These are phyloP conservation scores for Fusarium sp. DNA, from an alignment of 2,329 filamentous ascomycete genomes.

Conservation along the genomic window DNA sequence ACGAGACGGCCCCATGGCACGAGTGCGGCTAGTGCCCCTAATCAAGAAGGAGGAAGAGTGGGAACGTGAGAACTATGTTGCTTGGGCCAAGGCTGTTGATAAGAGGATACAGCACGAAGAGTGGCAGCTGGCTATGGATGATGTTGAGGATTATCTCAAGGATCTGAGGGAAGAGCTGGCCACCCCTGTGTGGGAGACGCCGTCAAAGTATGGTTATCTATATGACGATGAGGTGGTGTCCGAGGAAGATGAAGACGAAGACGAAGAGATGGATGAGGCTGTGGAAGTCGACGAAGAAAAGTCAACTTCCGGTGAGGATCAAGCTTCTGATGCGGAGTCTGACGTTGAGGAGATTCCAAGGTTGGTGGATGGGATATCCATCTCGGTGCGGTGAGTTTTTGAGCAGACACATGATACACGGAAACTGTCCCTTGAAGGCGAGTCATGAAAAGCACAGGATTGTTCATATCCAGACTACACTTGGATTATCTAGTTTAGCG, in stretches of 20 bases:
- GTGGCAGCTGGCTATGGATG: neutral
- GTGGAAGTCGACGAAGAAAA: neutral
- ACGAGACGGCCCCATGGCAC: neutral
- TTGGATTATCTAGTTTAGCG: neutral
- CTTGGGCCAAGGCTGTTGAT: constrained; percentile 25
- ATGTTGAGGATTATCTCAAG: constrained; percentile 10
- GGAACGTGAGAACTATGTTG: neutral
- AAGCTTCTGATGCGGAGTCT: neutral
- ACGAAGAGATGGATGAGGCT: neutral
- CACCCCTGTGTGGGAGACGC: neutral
- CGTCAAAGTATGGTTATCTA: neutral
- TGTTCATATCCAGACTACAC: neutral
- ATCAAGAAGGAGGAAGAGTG: constrained; percentile 3
- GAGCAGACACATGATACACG: neutral
- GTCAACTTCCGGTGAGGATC: neutral
- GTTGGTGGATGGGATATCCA: neutral
- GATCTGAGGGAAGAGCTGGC: constrained; percentile 20
- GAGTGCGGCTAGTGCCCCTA: neutral
- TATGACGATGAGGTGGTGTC: neutral
- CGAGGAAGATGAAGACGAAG: neutral
- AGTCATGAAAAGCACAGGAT: neutral
- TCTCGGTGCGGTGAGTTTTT: neutral
- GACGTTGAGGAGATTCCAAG: neutral
- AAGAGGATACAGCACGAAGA: constrained; percentile 7
- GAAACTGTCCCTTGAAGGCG: neutral